Percentiles rank a stretch among this genome's conserved stretches.
Evolutionary conservation across 2,329 filamentous ascomycete species (phyloP).

Genomic region (Diaporthe sp.): DNA sequence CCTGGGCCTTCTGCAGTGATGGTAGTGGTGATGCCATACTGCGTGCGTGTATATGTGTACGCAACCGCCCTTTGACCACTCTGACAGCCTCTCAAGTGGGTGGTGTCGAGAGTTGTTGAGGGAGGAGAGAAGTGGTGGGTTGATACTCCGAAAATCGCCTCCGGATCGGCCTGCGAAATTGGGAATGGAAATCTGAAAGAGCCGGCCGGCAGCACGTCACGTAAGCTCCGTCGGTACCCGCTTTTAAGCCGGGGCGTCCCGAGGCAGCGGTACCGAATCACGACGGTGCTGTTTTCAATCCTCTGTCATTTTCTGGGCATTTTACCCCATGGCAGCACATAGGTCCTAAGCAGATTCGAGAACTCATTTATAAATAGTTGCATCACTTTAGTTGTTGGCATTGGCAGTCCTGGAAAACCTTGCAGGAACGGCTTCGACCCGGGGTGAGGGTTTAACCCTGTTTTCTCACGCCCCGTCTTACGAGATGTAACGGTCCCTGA

Average conservation of each 20-base stretch:
- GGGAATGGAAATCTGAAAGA: conserved; percentile 10
- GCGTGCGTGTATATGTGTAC: neutral
- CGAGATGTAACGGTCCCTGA: neutral
- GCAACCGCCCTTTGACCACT: conserved; percentile 1
- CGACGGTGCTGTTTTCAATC: conserved; percentile 7
- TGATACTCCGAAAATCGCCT: conserved; percentile 25
- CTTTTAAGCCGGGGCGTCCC: conserved; percentile 26
- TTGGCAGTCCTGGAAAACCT: neutral
- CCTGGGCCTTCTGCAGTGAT: conserved; percentile 56
- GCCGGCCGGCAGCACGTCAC: conserved; percentile 32
- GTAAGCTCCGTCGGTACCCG: conserved; percentile 35
- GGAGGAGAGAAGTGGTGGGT: neutral
- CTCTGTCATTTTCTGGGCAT: neutral
- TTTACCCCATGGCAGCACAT: neutral
- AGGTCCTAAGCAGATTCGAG: neutral
- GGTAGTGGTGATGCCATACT: conserved; percentile 56
- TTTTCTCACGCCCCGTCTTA: neutral
- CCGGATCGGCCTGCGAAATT: conserved; percentile 37
- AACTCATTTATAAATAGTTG: too few relatives aligned
- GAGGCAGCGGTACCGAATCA: conserved; percentile 30
- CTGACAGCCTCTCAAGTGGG: neutral
- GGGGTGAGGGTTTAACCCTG: conserved; percentile 24
- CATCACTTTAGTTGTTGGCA: neutral
- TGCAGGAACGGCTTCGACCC: neutral
- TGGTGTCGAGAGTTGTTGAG: neutral